Percentiles rank a stretch among this genome's conserved stretches.
Conservation (phyloP, 768 basidiomycete species). For the Pholiota microspora region DNA sequence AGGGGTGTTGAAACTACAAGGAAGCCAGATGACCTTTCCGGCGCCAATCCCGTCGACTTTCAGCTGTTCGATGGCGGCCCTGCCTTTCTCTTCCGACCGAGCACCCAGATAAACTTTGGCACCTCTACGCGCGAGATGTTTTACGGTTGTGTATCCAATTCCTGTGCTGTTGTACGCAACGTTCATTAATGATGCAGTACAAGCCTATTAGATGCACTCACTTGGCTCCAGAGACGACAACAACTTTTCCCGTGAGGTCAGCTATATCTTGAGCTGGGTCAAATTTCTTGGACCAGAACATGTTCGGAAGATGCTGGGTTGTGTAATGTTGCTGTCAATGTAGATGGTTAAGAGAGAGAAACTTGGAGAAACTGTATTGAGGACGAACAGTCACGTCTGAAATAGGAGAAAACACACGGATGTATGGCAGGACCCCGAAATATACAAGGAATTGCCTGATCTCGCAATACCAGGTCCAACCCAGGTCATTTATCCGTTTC, state of each 20-base stretch:
- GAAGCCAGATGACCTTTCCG: slow-evolving; percentile 1
- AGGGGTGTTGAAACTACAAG: not conserved
- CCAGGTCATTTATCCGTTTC: too few species aligned
- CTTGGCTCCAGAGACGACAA: slow-evolving; percentile 6
- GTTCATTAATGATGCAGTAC: not conserved
- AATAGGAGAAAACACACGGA: too few species aligned
- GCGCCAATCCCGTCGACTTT: not conserved
- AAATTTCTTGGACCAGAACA: not conserved
- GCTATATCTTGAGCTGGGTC: not conserved
- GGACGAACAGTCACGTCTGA: too few species aligned
- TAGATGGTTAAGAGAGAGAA: too few species aligned
- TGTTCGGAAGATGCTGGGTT: too few species aligned
- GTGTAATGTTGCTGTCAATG: too few species aligned
- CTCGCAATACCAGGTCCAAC: too few species aligned
- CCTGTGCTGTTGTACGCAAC: not conserved
- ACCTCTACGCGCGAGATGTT: not conserved
- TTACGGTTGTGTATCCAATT: slow-evolving; percentile 1
- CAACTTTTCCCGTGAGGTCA: slow-evolving; percentile 4
- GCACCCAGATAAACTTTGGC: slow-evolving; percentile 4
- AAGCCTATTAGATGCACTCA: not conserved
- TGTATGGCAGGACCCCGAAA: too few species aligned
- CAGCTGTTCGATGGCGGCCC: not conserved
- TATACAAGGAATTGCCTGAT: too few species aligned
- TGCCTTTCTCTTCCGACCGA: not conserved
- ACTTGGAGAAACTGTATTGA: too few species aligned